phyloP scores from a whole-genome alignment of 1,284 basidiomycete genomes.

The Puccinia horiana region DNA sequence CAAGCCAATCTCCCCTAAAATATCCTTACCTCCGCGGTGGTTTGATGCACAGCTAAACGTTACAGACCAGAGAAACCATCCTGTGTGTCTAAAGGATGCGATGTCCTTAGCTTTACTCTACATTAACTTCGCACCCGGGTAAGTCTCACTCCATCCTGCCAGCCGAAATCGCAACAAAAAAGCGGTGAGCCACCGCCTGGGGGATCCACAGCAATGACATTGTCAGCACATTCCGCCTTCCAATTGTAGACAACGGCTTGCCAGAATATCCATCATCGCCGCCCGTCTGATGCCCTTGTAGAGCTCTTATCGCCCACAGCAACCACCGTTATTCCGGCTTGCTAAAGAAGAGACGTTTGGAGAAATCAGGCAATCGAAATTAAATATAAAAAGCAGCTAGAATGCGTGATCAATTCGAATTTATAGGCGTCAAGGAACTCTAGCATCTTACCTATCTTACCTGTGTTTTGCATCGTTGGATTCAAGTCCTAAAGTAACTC shows the following conservation, averaged over 20 bases:
- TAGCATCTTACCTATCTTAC: not conserved
- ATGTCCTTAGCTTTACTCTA: slow-evolving; percentile 11
- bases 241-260: slow-evolving; percentile 10
- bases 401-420: not conserved
- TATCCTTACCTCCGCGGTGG: not conserved
- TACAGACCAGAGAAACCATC: not conserved
- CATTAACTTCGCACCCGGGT: not conserved
- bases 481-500: not conserved
- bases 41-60: slow-evolving; percentile 9
- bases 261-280: slow-evolving; percentile 29
- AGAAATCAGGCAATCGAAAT: not conserved
- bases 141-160: not conserved
- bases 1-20: not conserved
- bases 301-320: slow-evolving; percentile 14
- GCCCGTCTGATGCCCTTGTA: not conserved
- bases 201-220: slow-evolving; percentile 17
- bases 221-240: slow-evolving; percentile 2
- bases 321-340: slow-evolving; percentile 1
- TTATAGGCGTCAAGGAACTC: slow-evolving; percentile 5
- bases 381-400: slow-evolving; percentile 18
- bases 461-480: slow-evolving; percentile 2
- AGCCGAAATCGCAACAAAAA: not conserved
- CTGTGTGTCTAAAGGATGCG: not conserved
- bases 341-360: not conserved
- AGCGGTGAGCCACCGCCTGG: slow-evolving; percentile 18